These are phyloP conservation scores for Thraustotheca clavata DNA, from an alignment of 352 stramenopile species.

Conservation along the genomic window DNA sequence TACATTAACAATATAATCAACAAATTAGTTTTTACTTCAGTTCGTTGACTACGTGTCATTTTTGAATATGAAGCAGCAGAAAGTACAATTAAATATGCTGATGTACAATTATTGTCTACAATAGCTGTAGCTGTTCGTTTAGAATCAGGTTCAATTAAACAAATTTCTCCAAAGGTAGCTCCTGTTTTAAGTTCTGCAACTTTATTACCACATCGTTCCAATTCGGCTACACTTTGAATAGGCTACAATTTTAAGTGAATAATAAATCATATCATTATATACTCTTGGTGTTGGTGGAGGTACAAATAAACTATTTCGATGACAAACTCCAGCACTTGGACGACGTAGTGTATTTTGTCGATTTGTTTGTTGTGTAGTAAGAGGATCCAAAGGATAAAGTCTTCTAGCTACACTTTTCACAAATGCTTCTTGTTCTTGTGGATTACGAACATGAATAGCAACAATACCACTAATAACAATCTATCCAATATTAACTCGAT, in stretches of 20 bases:
- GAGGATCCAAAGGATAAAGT: conserved; percentile 12
- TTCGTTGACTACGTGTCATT: conserved; percentile 72
- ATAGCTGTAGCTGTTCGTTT: conserved; percentile 78
- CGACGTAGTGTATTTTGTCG: neutral
- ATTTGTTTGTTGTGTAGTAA: neutral
- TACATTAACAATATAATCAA: neutral
- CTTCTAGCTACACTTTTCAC: conserved; percentile 36
- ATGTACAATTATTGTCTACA: conserved; percentile 52
- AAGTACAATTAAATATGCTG: conserved; percentile 79
- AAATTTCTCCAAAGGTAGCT: conserved; percentile 76
- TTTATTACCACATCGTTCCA: conserved; percentile 35
- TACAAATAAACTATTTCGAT: neutral
- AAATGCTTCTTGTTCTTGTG: conserved; percentile 63
- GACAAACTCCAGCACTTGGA: neutral
- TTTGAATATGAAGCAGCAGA: conserved; percentile 68
- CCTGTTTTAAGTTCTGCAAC: conserved; percentile 66
- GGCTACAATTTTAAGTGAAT: neutral
- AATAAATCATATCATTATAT: neutral
- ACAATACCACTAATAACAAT: conserved; percentile 77
- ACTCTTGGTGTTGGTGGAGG: neutral
- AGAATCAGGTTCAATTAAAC: conserved; percentile 77
- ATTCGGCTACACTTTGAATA: neutral
- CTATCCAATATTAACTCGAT: conserved; percentile 25
- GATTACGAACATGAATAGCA: conserved; percentile 53
- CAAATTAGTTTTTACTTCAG: conserved; percentile 31